Percentiles rank a stretch among this genome's conserved stretches.
Evolutionary conservation across 2,329 filamentous ascomycete species (phyloP).

Genomic region (Phaeomoniella chlamydospora): DNA sequence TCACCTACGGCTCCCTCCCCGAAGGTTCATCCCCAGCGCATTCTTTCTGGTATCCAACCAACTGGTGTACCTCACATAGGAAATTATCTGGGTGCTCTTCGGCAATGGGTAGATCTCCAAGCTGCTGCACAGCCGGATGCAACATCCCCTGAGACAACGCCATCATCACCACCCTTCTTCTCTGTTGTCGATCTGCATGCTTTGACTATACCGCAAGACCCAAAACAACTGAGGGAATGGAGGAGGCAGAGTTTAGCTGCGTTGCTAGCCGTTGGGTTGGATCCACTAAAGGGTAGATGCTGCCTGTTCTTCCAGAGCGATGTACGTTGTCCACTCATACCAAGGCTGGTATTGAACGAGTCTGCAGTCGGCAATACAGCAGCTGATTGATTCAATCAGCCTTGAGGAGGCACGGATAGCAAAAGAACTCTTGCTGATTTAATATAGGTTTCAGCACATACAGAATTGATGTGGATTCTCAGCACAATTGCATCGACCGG

Average conservation of each 20-base stretch:
- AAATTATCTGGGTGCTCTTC: constrained; percentile 84
- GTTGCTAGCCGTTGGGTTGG: constrained; percentile 69
- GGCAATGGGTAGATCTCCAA: constrained; percentile 75
- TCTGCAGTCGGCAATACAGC: too few relatives aligned
- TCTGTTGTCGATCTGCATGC: constrained; percentile 91
- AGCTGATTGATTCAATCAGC: too few relatives aligned
- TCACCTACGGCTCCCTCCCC: too few relatives aligned
- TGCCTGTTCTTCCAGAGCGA: constrained; percentile 72
- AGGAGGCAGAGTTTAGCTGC: constrained; percentile 65
- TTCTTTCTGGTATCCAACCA: constrained; percentile 96
- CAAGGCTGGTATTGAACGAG: constrained; percentile 1
- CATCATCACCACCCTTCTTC: constrained; percentile 43
- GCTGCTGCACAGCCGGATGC: constrained; percentile 41
- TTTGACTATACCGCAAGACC: constrained; percentile 63
- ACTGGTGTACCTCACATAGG: constrained; percentile 88
- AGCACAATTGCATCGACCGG: constrained; percentile 85
- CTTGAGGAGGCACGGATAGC: not conserved
- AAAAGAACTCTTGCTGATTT: constrained; percentile 6
- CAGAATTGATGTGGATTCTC: constrained; percentile 93
- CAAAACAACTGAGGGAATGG: constrained; percentile 44
- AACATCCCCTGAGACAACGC: constrained; percentile 20
- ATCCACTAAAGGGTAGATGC: constrained; percentile 53
- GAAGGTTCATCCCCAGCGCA: constrained; percentile 27
- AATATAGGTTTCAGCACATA: constrained; percentile 55
- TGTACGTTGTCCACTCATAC: constrained; percentile 29